These are phyloP conservation scores for Cryptococcus sp. DNA, from an alignment of 1,284 basidiomycete species.

Conservation along the genomic window DNA sequence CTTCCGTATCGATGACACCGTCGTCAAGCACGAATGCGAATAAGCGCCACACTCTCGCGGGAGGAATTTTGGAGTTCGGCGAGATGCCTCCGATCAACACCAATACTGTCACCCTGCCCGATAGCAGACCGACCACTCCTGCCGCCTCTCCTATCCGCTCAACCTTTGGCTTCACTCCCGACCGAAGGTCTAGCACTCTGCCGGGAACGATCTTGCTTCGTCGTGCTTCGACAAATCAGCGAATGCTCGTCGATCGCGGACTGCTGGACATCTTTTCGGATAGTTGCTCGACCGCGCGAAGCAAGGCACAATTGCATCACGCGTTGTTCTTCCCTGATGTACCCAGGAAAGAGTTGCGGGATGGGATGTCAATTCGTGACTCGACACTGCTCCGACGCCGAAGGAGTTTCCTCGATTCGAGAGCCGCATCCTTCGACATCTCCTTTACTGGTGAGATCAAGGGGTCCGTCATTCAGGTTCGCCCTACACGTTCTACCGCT, in stretches of 20 bases:
- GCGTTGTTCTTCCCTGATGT: slow-evolving; percentile 31
- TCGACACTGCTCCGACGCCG: slow-evolving; percentile 40
- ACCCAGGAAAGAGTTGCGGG: slow-evolving; percentile 11
- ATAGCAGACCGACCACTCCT: slow-evolving; percentile 12
- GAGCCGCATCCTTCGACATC: slow-evolving; percentile 24
- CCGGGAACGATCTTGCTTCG: slow-evolving; percentile 66
- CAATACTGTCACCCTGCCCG: not conserved
- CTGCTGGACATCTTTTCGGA: slow-evolving; percentile 54
- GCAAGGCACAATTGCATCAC: slow-evolving; percentile 40
- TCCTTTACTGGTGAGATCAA: slow-evolving; percentile 35
- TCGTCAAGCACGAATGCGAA: slow-evolving; percentile 1
- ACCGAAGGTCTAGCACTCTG: slow-evolving; percentile 11
- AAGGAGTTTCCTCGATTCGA: slow-evolving; percentile 38
- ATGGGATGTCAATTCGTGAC: slow-evolving; percentile 30
- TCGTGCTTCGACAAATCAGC: slow-evolving; percentile 67
- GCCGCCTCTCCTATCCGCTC: slow-evolving; percentile 24
- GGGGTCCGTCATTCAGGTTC: slow-evolving; percentile 33
- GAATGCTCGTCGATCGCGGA: slow-evolving; percentile 57
- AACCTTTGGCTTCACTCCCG: slow-evolving; percentile 25
- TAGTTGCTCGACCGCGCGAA: slow-evolving; percentile 47
- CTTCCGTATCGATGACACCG: not conserved
- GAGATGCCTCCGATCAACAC: slow-evolving; percentile 1
- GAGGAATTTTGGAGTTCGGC: slow-evolving; percentile 13
- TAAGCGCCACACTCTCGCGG: slow-evolving; percentile 39
- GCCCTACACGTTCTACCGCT: slow-evolving; percentile 19